phyloP scores from a whole-genome alignment of 768 basidiomycete genomes.

The Mycena alexandri region DNA sequence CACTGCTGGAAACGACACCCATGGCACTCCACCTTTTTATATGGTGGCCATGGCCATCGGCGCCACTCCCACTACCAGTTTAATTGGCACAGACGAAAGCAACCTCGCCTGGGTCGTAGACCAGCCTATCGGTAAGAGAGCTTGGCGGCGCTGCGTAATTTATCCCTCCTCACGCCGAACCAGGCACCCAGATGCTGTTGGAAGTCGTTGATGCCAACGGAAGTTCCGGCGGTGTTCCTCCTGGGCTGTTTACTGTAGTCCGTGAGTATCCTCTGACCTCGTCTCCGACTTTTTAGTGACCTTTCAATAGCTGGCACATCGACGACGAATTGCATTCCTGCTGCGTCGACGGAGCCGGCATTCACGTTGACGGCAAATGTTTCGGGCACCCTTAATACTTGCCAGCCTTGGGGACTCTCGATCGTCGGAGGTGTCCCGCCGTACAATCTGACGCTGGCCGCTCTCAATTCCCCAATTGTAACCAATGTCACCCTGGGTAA shows the following conservation, averaged over 20 bases:
- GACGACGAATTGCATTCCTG: slow-evolving; percentile 47
- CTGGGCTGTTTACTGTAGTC: slow-evolving; percentile 45
- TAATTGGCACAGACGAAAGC: slow-evolving; percentile 45
- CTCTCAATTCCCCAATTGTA: slow-evolving; percentile 48
- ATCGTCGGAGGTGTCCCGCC: slow-evolving; percentile 56
- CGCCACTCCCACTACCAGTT: slow-evolving; percentile 41
- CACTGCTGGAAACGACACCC: slow-evolving; percentile 35
- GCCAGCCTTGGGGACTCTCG: slow-evolving; percentile 56
- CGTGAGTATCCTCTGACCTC: slow-evolving; percentile 42
- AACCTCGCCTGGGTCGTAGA: slow-evolving; percentile 51
- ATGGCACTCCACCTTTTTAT: slow-evolving; percentile 50
- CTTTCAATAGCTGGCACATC: slow-evolving; percentile 44
- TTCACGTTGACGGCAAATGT: slow-evolving; percentile 54
- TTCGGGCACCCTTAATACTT: slow-evolving; percentile 51
- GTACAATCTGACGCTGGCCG: slow-evolving; percentile 53
- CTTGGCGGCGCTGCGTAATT: background rate
- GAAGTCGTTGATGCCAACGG: slow-evolving; percentile 53
- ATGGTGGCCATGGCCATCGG: slow-evolving; percentile 51
- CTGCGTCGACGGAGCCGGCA: slow-evolving; percentile 37
- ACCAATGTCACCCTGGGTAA: slow-evolving; percentile 54
- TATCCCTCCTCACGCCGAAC: background rate
- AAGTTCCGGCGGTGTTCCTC: slow-evolving; percentile 50
- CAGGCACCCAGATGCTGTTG: slow-evolving; percentile 54
- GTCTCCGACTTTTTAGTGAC: background rate
- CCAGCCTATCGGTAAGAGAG: slow-evolving; percentile 49